Base-by-base conservation (phyloP, 1,284 basidiomycete genomes). In the Ceratobasidium theobromae region DNA sequence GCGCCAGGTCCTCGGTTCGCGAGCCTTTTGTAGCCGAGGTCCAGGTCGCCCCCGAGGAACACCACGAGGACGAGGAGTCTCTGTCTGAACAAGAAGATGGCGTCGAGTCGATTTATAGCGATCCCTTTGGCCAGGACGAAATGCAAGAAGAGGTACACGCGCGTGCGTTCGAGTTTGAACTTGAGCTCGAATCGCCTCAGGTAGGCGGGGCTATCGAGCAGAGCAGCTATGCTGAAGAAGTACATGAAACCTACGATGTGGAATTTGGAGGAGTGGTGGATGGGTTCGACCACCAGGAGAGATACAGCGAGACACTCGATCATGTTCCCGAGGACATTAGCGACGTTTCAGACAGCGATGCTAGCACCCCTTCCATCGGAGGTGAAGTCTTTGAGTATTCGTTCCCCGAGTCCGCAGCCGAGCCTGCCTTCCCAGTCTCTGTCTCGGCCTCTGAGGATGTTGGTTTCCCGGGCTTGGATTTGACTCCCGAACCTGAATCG, bases 331-430 rank as follows among this genome's bases (percentile, higher is more conserved):
- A 45, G 43, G 43, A 21, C 18, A n/a, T 45, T 11, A 21, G 43
- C 43, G 43, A 14, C 5, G 9, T n/a, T 11, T 45, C 18, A 21
- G 43, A 45, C 6, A n/a, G 18, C 18, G 16, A 41, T 55, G 40
- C 25, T 16, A 40, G 54, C 28, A 27, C 23, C 21, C 40, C 28
- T 32, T 30, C 54, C 21, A 43, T 57, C 9, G 43, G 18, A 2
- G 32, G 32, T 28, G 54, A 46, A 25, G 48, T 51, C 5, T 62
- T 62, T 41, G 58, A 52, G 25, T 62, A 51, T 16, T 35, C 52
- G 41, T 53, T 49, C 46, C 66, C 66, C 6, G 48, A 54, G 16
- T 67, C 48, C 27, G 41, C 30, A 46, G 30, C 48, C 27, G 30
- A 43, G 14, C 27, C 66, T 27, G 8, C 43, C 6, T 45, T 45